A percentile compares a stretch with the other conserved stretches of the same genome.
These are phyloP conservation scores for Lactarius psammicola DNA, from an alignment of 768 basidiomycete species.

Conservation along the genomic window DNA sequence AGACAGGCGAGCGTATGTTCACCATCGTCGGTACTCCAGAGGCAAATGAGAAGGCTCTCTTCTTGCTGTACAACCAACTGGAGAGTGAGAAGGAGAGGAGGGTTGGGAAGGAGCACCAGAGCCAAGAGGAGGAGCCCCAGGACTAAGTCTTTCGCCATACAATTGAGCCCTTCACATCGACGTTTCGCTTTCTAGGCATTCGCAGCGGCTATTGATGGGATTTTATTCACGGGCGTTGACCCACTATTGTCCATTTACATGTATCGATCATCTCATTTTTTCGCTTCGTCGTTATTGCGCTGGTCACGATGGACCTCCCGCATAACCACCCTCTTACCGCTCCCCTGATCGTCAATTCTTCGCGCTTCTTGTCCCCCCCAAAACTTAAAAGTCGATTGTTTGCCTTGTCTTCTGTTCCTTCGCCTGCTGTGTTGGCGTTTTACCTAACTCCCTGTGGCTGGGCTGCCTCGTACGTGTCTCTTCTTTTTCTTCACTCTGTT, in stretches of 20 bases:
- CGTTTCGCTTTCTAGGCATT: slow-evolving; percentile 19
- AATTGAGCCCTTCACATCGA: slow-evolving; percentile 18
- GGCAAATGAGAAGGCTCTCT: slow-evolving; percentile 96
- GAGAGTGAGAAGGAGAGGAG: slow-evolving; percentile 96
- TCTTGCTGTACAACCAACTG: slow-evolving; percentile 94
- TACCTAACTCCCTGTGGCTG: slow-evolving; percentile 7
- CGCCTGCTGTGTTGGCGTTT: slow-evolving; percentile 18
- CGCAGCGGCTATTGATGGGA: slow-evolving; percentile 27
- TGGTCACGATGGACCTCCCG: slow-evolving; percentile 20
- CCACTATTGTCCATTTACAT: slow-evolving; percentile 31
- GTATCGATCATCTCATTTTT: slow-evolving; percentile 27
- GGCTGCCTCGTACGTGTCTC: slow-evolving; percentile 19
- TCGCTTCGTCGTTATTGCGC: slow-evolving; percentile 25
- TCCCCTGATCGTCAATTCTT: slow-evolving; percentile 16
- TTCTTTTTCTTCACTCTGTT: slow-evolving; percentile 16
- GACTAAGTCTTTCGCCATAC: slow-evolving; percentile 21
- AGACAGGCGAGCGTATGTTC: slow-evolving; percentile 99
- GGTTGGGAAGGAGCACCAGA: slow-evolving; percentile 76
- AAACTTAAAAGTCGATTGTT: slow-evolving; percentile 21
- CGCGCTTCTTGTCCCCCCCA: slow-evolving; percentile 18
- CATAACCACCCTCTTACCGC: slow-evolving; percentile 19
- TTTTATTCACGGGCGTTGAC: slow-evolving; percentile 29
- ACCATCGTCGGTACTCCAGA: slow-evolving; percentile 96
- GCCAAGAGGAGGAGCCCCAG: slow-evolving; percentile 52
- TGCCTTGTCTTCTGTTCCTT: slow-evolving; percentile 6